Conservation (phyloP, 768 basidiomycete species). For the Lanmaoa pseudosensibilis region DNA sequence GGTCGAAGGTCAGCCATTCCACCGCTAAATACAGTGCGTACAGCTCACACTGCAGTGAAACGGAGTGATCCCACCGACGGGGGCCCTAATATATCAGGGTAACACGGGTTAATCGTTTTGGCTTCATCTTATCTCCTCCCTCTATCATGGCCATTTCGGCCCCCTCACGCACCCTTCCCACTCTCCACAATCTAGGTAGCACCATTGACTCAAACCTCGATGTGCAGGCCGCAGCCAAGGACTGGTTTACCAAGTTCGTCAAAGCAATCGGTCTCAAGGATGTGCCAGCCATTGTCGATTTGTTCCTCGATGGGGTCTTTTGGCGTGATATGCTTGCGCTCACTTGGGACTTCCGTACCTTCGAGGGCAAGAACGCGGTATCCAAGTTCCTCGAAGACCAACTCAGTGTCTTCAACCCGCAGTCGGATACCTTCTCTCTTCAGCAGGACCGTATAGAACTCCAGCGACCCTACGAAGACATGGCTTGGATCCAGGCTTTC, state of each 20-base stretch:
- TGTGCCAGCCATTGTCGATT: constrained; percentile 34
- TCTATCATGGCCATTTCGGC: constrained; percentile 9
- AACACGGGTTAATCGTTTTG: background rate
- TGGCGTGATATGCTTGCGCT: constrained; percentile 65
- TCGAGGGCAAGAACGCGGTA: constrained; percentile 45
- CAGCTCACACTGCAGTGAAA: background rate
- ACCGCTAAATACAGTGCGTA: background rate
- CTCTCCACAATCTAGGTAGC: constrained; percentile 24
- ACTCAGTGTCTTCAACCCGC: constrained; percentile 29
- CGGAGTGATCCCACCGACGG: background rate
- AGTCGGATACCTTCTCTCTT: constrained; percentile 24
- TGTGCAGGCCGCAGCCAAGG: constrained; percentile 33
- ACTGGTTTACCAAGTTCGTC: constrained; percentile 45
- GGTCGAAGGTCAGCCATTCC: background rate
- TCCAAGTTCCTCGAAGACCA: constrained; percentile 47
- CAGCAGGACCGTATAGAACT: constrained; percentile 20
- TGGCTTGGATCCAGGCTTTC: constrained; percentile 44
- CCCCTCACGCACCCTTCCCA: constrained; percentile 18
- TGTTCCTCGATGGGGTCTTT: constrained; percentile 39
- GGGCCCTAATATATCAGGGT: background rate
- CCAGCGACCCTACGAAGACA: constrained; percentile 34
- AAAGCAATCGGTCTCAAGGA: constrained; percentile 35
- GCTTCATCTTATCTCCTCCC: background rate
- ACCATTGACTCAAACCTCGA: constrained; percentile 36
- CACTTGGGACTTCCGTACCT: constrained; percentile 64